A percentile compares a stretch with the other conserved stretches of the same genome.
These are phyloP conservation scores for Oldenlandia corymbosa DNA, from an alignment of 257 asterid species.

Conservation along the genomic window DNA sequence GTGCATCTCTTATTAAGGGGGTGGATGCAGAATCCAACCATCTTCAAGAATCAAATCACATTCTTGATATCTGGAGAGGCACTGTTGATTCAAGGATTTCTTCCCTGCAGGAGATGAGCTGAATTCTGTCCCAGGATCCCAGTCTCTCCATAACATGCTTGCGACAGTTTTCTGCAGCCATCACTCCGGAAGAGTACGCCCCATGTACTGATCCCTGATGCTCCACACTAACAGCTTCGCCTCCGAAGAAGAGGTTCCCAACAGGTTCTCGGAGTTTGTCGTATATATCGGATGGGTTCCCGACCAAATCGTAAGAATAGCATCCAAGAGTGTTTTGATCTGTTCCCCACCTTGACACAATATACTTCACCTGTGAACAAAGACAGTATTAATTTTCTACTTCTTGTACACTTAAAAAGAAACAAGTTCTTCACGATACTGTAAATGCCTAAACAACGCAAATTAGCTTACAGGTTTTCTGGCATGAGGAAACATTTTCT, in stretches of 20 bases:
- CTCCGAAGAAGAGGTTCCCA: constrained; percentile 90
- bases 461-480: constrained; percentile 65
- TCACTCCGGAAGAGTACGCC: constrained; percentile 83
- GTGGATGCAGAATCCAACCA: not conserved
- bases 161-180: constrained; percentile 84
- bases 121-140: constrained; percentile 56
- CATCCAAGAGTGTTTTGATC: constrained; percentile 85
- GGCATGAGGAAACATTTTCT: constrained; percentile 82
- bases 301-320: constrained; percentile 87
- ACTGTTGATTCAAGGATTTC: constrained; percentile 54
- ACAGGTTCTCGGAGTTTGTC: constrained; percentile 80
- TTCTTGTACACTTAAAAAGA: not conserved
- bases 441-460: not conserved
- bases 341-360: constrained; percentile 86
- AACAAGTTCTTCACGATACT: not conserved
- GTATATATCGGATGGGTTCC: constrained; percentile 75
- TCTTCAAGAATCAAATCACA: constrained; percentile 26
- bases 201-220: constrained; percentile 99
- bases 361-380: constrained; percentile 58
- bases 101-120: constrained; percentile 55
- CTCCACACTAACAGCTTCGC: constrained; percentile 91
- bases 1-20: too few species aligned
- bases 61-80: constrained; percentile 91
- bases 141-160: constrained; percentile 51
- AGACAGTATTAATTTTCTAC: not conserved